phyloP scores from a whole-genome alignment of 129 eudicot genomes.

The Solidago caesia region DNA sequence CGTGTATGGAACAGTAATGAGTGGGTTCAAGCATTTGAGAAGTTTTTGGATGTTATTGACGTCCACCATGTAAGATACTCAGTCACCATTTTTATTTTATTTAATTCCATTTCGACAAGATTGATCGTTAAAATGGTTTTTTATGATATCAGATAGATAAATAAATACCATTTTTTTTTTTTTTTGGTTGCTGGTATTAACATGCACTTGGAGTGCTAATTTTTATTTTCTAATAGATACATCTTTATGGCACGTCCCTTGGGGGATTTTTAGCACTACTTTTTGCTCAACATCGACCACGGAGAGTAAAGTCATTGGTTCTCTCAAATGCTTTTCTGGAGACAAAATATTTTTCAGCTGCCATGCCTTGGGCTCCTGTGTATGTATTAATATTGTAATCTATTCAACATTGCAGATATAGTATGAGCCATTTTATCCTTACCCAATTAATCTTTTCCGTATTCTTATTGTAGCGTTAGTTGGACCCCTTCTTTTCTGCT shows the following conservation, averaged over 20 bases:
- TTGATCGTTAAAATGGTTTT: not conserved
- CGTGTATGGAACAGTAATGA: slow-evolving; percentile 88
- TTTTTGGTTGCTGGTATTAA: not conserved
- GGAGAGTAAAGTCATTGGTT: slow-evolving; percentile 84
- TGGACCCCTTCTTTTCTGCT: slow-evolving; percentile 96
- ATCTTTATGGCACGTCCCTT: slow-evolving; percentile 93
- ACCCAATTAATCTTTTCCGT: not conserved
- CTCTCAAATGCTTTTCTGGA: slow-evolving; percentile 91
- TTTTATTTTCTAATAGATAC: slow-evolving; percentile 53
- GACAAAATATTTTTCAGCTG: slow-evolving; percentile 63
- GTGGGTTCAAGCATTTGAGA: slow-evolving; percentile 98
- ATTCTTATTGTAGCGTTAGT: slow-evolving; percentile 65
- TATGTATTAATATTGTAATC: slow-evolving; percentile 41
- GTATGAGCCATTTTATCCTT: not conserved
- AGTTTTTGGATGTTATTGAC: slow-evolving; percentile 87
- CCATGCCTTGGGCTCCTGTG: slow-evolving; percentile 99
- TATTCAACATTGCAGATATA: not conserved
- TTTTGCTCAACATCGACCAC: slow-evolving; percentile 94
- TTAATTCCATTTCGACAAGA: not conserved
- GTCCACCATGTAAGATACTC: slow-evolving; percentile 87
- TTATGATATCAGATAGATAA: not conserved
- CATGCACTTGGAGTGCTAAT: slow-evolving; percentile 12
- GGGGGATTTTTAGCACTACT: slow-evolving; percentile 98
- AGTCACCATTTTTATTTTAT: not conserved
- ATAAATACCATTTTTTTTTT: not conserved